Evolutionary conservation across 2,329 filamentous ascomycete species (phyloP), one percentile per base, ranked within the genome.

Genomic region (Coccinonectria pachysandricola): DNA sequence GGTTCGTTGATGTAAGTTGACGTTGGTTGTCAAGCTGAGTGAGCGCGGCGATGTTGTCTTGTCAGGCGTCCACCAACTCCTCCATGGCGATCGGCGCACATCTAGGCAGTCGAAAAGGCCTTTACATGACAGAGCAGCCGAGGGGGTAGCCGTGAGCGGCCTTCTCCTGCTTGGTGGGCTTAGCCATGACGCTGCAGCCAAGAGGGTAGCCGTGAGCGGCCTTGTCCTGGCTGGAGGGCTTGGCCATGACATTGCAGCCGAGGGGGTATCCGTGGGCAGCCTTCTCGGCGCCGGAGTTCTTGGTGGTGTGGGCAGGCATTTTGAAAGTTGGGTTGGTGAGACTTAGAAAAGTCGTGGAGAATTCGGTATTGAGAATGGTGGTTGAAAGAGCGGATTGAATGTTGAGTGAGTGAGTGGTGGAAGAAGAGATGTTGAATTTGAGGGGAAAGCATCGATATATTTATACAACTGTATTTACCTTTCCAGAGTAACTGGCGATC

Each of bases 81-180:
- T n/a, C n/a, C n/a, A n/a, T n/a, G n/a, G n/a, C n/a, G n/a, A n/a
- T n/a, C n/a, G n/a, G n/a, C n/a, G n/a, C n/a, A n/a, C n/a, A n/a
- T n/a, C n/a, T n/a, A n/a, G n/a, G n/a, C n/a, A n/a, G n/a, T n/a
- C n/a, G n/a, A 10, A 19, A 19, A 19, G 7, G 17, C 17, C 7
- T 7, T 50, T 53, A 57, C 53, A 56, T 55, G 42, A 56, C 28
- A 15, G 34, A 40, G 37, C 53, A 56, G 28, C 48, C 45, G 13
- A 50, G 36, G 21, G 39, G 43, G 31, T 45, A 46, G 31, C 40
- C 39, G 11, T 34, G 33, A 12, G 28, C 39, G 21, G 32, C 36
- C 31, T 39, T 30, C 14, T 26, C 19, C 18, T 28, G 29, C 24
- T 28, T 34, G 19, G 35, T 29, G 7, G 47, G 47, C 42, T 50